Conservation (phyloP, 2,329 filamentous ascomycete species). For the Chalara sp. region DNA sequence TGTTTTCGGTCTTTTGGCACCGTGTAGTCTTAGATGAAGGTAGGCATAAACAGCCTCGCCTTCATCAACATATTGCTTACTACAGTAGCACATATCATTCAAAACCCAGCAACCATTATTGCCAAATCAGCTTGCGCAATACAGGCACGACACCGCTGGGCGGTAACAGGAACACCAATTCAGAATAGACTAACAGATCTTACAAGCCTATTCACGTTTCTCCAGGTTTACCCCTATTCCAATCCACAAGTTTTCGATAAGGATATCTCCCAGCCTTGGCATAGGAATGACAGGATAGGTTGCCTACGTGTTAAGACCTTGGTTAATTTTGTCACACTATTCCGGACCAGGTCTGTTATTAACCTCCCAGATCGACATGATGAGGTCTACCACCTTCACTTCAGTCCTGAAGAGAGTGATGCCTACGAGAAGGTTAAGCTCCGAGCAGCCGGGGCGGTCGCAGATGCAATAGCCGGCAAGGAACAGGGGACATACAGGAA, state of each 20-base stretch:
- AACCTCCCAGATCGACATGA: conserved; percentile 31
- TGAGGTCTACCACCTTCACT: conserved; percentile 27
- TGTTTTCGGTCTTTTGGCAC: conserved; percentile 22
- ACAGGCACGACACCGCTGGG: conserved; percentile 33
- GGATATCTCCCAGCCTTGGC: conserved; percentile 27
- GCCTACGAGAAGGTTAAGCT: conserved; percentile 28
- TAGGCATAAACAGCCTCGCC: conserved; percentile 12
- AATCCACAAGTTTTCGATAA: conserved; percentile 31
- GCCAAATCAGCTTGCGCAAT: conserved; percentile 32
- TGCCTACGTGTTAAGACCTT: conserved; percentile 35
- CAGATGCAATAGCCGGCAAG: conserved; percentile 24
- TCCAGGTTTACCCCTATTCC: conserved; percentile 34
- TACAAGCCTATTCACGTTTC: conserved; percentile 34
- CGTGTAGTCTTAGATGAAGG: conserved; percentile 38
- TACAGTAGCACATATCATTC: conserved; percentile 3
- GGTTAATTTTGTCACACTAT: conserved; percentile 31
- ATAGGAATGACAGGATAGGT: conserved; percentile 27
- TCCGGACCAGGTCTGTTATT: conserved; percentile 32
- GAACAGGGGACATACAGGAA: conserved; percentile 29
- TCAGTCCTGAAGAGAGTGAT: conserved; percentile 27
- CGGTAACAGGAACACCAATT: conserved; percentile 41
- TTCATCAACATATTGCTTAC: not conserved
- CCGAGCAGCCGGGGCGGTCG: conserved; percentile 24
- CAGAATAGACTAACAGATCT: conserved; percentile 39
- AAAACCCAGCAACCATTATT: conserved; percentile 16